Evolutionary conservation across 108 stramenopile genomes (phyloP).

Genomic region (Schizochytrium sp.): DNA sequence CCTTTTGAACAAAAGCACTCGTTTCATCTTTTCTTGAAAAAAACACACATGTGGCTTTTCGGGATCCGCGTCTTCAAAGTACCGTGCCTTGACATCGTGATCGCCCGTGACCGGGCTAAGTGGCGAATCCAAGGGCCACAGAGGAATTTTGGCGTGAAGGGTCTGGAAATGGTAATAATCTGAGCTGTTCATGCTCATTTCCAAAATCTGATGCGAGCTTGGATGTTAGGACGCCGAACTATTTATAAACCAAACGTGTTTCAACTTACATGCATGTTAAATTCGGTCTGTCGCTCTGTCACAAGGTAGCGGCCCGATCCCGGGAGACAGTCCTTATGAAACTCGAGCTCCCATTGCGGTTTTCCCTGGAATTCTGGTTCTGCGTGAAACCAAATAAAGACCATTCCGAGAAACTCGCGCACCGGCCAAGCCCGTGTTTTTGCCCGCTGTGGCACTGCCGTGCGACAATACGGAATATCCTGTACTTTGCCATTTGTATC

Average conservation of each 20-base stretch:
- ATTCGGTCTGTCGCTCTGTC: not conserved
- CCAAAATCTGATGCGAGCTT: not conserved
- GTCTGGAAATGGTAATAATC: constrained; percentile 14
- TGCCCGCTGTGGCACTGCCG: not conserved
- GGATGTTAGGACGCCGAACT: too few relatives aligned
- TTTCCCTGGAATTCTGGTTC: not conserved
- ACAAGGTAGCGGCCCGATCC: not conserved
- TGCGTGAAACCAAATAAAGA: constrained; percentile 6
- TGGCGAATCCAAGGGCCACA: not conserved
- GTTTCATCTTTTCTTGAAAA: not conserved
- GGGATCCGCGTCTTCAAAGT: not conserved
- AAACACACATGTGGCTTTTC: not conserved
- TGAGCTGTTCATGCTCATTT: not conserved
- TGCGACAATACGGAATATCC: constrained; percentile 15
- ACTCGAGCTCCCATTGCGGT: constrained; percentile 2
- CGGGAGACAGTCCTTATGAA: not conserved
- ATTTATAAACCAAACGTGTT: not conserved
- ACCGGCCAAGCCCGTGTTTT: not conserved
- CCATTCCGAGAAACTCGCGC: not conserved
- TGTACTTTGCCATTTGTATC: constrained; percentile 14
- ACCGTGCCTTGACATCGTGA: not conserved
- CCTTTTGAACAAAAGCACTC: not conserved
- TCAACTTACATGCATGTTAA: not conserved
- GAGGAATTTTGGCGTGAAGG: not conserved
- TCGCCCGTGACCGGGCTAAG: not conserved